Evolutionary conservation across 2,329 filamentous ascomycete genomes (phyloP).

Genomic region (Rutstroemia sydowiana): DNA sequence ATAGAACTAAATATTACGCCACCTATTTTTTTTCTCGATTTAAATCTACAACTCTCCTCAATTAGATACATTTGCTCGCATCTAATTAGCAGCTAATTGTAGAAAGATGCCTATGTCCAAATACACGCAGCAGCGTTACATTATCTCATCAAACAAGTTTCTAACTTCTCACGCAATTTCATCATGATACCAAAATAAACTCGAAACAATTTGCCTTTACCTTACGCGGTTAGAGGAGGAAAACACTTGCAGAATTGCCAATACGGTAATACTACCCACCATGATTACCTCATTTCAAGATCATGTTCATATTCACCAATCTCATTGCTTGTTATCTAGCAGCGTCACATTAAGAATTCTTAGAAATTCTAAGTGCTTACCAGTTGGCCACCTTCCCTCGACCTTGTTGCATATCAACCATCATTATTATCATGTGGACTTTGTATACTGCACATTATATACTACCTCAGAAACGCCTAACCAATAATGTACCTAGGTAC

Average conservation of each 20-base stretch:
- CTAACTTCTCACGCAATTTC: background rate
- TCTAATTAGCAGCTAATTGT: too few relatives aligned
- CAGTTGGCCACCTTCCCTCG: background rate
- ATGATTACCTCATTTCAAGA: constrained; percentile 7
- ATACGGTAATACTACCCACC: background rate
- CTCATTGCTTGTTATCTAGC: background rate
- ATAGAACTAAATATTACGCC: too few relatives aligned
- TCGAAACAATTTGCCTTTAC: background rate
- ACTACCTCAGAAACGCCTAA: background rate
- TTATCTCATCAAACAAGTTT: background rate
- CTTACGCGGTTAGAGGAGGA: too few relatives aligned
- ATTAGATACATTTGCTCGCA: too few relatives aligned
- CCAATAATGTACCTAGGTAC: background rate
- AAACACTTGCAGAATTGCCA: constrained; percentile 9
- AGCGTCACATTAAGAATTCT: background rate
- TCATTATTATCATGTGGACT: background rate
- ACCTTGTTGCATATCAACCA: background rate
- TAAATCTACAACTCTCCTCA: too few relatives aligned
- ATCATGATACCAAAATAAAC: constrained; percentile 1
- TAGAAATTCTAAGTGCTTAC: constrained; percentile 9
- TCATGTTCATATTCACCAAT: background rate
- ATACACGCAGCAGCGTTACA: background rate
- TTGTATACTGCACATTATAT: background rate
- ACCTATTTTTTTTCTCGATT: too few relatives aligned
- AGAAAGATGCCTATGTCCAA: too few relatives aligned